Percentiles rank a stretch among this genome's conserved stretches.
Conservation (phyloP, 2,329 filamentous ascomycete species). For the Claviceps quebecensis region DNA sequence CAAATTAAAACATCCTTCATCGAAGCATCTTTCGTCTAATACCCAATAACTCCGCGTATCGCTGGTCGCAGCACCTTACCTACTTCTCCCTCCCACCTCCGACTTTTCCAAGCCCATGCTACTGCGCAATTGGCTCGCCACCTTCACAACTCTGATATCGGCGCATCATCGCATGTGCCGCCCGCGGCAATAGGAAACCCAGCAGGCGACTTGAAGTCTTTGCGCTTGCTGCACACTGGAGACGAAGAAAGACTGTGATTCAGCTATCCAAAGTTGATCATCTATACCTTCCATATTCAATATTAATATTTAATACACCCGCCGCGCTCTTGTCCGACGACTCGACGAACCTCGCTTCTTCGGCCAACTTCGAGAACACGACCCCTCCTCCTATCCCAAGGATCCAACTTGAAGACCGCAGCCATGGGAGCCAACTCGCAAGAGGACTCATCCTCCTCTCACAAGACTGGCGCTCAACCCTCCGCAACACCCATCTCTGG, state of each 20-base stretch:
- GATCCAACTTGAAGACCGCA: not conserved
- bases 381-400: not conserved
- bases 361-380: not conserved
- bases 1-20: not conserved
- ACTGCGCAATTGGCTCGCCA: not conserved
- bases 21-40: not conserved
- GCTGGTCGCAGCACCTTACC: not conserved
- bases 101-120: not conserved
- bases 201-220: constrained; percentile 54
- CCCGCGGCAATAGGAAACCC: constrained; percentile 24
- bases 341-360: not conserved
- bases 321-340: not conserved
- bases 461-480: constrained; percentile 10
- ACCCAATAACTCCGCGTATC: not conserved
- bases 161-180: constrained; percentile 27
- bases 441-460: not conserved
- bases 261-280: not conserved
- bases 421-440: not conserved
- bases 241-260: constrained; percentile 41
- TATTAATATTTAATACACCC: too few relatives aligned
- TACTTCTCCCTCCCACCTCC: not conserved
- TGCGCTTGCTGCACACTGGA: constrained; percentile 43
- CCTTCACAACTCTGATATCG: not conserved
- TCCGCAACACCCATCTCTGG: constrained; percentile 1
- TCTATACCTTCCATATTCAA: not conserved